Conservation (phyloP, 2,329 filamentous ascomycete species). For the Fonsecaea erecta region DNA sequence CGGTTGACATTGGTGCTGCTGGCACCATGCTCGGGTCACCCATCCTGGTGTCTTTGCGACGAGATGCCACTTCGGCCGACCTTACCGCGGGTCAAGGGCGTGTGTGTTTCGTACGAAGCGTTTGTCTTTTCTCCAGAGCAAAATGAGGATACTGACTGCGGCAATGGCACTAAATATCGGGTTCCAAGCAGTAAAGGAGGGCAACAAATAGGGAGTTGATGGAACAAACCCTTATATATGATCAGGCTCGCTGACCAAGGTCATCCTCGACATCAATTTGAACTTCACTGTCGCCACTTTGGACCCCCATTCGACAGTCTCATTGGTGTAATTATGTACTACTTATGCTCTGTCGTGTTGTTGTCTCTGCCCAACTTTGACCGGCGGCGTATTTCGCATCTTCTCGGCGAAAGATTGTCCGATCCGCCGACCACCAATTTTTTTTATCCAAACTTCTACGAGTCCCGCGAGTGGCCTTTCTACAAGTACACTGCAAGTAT, state of each 20-base stretch:
- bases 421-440: conserved; percentile 11
- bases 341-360: too few species aligned
- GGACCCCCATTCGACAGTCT: background rate
- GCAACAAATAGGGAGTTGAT: background rate
- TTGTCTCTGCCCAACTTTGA: background rate
- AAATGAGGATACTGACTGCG: too few species aligned
- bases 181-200: background rate
- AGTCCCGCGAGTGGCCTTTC: background rate
- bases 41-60: conserved; percentile 9
- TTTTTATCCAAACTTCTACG: conserved; percentile 3
- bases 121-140: too few species aligned
- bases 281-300: background rate
- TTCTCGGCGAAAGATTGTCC: conserved; percentile 21
- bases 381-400: background rate
- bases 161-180: background rate
- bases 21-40: conserved; percentile 17
- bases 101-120: too few species aligned
- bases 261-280: too few species aligned
- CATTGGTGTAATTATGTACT: too few species aligned
- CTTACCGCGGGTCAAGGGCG: too few species aligned
- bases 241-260: background rate
- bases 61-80: background rate
- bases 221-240: background rate
- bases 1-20: conserved; percentile 22
- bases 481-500: background rate